Evolutionary conservation across 1,284 basidiomycete species (phyloP).

Genomic region (Ceraceosorus bombacis): DNA sequence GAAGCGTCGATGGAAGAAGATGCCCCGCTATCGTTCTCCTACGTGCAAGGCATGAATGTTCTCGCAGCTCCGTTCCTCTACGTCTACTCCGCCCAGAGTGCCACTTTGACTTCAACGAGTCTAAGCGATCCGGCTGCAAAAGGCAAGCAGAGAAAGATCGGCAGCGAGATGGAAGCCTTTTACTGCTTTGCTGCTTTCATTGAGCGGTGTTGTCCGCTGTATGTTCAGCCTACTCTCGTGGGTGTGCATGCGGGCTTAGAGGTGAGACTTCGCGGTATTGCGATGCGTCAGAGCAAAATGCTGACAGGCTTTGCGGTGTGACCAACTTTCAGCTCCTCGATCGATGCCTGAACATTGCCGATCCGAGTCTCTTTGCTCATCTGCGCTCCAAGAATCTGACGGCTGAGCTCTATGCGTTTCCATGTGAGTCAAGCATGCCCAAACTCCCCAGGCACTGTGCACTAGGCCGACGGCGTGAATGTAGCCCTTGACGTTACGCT

Average conservation of each 20-base stretch:
- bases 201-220: conserved; percentile 81
- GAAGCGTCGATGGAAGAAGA: neutral
- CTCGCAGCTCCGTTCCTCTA: conserved; percentile 94
- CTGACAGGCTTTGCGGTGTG: neutral
- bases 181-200: conserved; percentile 91
- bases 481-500: neutral
- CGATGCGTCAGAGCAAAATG: neutral
- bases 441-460: no score
- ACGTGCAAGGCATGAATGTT: conserved; percentile 98
- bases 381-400: conserved; percentile 83
- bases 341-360: conserved; percentile 79
- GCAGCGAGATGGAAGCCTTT: conserved; percentile 91
- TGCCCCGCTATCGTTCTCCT: conserved; percentile 59
- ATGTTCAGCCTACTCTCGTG: conserved; percentile 87
- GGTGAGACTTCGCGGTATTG: conserved; percentile 53
- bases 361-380: conserved; percentile 72
- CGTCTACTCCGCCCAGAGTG: conserved; percentile 49
- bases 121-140: no score
- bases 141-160: conserved; percentile 54
- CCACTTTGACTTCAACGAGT: no score
- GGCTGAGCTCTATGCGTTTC: conserved; percentile 96
- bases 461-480: neutral
- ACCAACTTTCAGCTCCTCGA: conserved; percentile 65
- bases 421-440: conserved; percentile 59
- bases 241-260: conserved; percentile 89